phyloP scores from a whole-genome alignment of 495 filamentous ascomycete species.

The Copromyces sp. region DNA sequence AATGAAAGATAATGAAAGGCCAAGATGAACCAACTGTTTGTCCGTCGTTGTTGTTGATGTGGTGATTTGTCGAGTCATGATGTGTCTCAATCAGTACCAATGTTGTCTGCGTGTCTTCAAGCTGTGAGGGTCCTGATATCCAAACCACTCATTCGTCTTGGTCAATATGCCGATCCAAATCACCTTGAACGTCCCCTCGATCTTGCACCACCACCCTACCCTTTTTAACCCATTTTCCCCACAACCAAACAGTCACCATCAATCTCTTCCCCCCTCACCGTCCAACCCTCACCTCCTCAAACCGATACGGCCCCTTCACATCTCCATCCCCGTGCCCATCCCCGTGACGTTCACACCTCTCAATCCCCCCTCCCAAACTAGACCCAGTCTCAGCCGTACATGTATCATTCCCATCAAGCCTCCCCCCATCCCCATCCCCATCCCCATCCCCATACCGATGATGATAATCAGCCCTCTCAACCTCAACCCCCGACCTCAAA shows the following conservation, averaged over 20 bases:
- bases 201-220: no score
- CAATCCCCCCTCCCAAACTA: no score
- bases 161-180: not conserved
- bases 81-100: not conserved
- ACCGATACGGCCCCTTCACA: not conserved
- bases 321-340: not conserved
- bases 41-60: not conserved
- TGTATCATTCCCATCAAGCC: not conserved
- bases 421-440: not conserved
- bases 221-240: not conserved
- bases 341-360: not conserved
- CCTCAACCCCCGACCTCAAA: not conserved
- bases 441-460: not conserved
- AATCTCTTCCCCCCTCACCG: not conserved
- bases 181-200: not conserved
- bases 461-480: not conserved
- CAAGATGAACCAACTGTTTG: not conserved
- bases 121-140: not conserved
- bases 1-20: not conserved
- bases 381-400: no score
- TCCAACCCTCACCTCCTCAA: not conserved
- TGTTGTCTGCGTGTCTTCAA: not conserved
- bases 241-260: not conserved
- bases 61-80: not conserved
- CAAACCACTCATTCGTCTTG: no score